Evolutionary conservation across 768 basidiomycete genomes (phyloP).

Genomic region (Lanmaoa pseudosensibilis): DNA sequence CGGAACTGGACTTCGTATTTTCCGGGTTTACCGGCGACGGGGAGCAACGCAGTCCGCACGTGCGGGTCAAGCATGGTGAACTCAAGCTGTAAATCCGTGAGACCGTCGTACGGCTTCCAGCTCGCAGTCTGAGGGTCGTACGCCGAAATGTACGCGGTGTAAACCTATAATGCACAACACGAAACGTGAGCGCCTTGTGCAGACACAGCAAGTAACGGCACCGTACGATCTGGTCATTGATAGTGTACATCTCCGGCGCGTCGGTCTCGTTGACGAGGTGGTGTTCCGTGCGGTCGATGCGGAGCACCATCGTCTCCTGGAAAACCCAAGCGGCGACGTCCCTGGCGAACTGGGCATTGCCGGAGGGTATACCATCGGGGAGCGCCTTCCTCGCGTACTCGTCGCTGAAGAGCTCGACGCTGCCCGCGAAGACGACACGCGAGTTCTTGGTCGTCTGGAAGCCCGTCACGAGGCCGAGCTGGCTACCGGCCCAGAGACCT

Average conservation of each 20-base stretch:
- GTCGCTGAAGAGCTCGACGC: conserved; percentile 78
- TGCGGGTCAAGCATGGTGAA: conserved; percentile 99
- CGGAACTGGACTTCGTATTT: conserved; percentile 83
- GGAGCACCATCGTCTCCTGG: conserved; percentile 79
- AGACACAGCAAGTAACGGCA: background rate
- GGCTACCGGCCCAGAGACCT: conserved; percentile 79
- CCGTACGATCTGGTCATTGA: conserved; percentile 78
- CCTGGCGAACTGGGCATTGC: conserved; percentile 70
- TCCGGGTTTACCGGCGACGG: conserved; percentile 56
- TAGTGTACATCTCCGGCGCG: conserved; percentile 76
- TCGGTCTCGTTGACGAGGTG: conserved; percentile 63
- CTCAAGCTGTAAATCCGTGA: conserved; percentile 86
- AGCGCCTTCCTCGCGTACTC: conserved; percentile 66
- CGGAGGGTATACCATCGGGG: conserved; percentile 58
- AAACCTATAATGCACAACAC: conserved; percentile 50
- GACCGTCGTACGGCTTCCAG: conserved; percentile 73
- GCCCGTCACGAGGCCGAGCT: conserved; percentile 76
- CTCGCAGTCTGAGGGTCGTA: conserved; percentile 52
- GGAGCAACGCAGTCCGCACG: conserved; percentile 73
- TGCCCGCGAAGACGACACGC: conserved; percentile 79
- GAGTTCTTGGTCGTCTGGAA: conserved; percentile 84
- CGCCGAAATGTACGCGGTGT: conserved; percentile 68
- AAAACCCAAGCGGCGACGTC: conserved; percentile 90
- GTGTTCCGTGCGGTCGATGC: conserved; percentile 74
- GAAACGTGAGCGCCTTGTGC: background rate